Percentiles rank a stretch among this genome's conserved stretches.
Conservation (phyloP, 371 early-diverging fungal species). For the Syncephalastrum monosporum region DNA sequence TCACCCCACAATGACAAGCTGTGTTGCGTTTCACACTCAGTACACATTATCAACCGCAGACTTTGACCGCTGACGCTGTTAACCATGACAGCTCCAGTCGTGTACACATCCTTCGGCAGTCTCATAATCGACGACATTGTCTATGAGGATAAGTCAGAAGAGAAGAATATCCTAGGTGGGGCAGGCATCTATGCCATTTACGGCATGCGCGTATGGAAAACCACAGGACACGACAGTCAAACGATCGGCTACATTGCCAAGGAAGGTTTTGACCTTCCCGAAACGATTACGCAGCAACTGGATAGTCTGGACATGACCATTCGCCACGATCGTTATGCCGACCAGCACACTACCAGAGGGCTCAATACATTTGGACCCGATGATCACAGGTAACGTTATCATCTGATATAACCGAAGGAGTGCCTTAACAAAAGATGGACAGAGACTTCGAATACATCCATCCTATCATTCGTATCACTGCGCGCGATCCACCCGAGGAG, state of each 20-base stretch:
- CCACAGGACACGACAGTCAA: constrained; percentile 8
- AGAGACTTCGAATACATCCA: constrained; percentile 48
- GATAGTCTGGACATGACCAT: constrained; percentile 30
- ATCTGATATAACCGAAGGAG: neutral
- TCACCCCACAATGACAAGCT: too few species aligned
- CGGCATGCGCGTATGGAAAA: constrained; percentile 45
- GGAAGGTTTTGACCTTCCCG: constrained; percentile 40
- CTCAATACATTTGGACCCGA: constrained; percentile 40
- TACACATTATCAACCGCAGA: too few species aligned
- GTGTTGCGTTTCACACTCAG: too few species aligned
- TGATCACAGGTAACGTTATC: constrained; percentile 34
- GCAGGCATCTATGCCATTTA: constrained; percentile 51
- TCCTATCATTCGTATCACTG: constrained; percentile 39
- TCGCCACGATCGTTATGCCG: constrained; percentile 17
- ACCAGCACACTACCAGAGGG: constrained; percentile 43
- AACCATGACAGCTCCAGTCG: too few species aligned
- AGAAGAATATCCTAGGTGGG: constrained; percentile 39
- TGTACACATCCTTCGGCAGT: constrained; percentile 30
- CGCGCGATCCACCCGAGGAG: constrained; percentile 33
- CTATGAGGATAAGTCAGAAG: constrained; percentile 33
- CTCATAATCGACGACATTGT: constrained; percentile 51
- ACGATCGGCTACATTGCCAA: constrained; percentile 41
- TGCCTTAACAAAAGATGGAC: neutral
- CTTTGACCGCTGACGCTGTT: too few species aligned
- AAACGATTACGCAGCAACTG: constrained; percentile 24